Evolutionary conservation across 2,329 filamentous ascomycete species (phyloP).

Genomic region (Cadophora gregata): DNA sequence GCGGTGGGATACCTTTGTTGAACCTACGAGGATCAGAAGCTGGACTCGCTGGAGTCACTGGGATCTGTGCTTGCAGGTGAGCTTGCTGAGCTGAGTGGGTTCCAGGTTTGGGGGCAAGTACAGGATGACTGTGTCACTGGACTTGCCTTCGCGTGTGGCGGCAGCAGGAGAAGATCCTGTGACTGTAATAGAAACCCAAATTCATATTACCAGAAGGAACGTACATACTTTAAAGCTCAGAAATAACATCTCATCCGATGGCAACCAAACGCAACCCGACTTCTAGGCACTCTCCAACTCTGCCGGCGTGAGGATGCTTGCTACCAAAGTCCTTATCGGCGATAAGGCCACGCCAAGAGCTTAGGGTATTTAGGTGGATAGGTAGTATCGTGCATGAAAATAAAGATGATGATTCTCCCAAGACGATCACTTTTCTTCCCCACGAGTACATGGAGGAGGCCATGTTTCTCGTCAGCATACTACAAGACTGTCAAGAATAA

Average conservation of each 20-base stretch:
- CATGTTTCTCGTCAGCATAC: not conserved
- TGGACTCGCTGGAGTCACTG: not conserved
- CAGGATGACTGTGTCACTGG: constrained; percentile 9
- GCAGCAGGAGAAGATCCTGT: not conserved
- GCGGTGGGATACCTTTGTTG: not conserved
- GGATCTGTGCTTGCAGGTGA: not conserved
- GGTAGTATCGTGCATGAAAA: not conserved
- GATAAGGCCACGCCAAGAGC: constrained; percentile 14
- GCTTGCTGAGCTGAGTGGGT: not conserved
- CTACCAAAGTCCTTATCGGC: constrained; percentile 21
- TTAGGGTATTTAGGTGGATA: no score
- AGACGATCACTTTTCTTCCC: not conserved
- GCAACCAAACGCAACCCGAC: no score
- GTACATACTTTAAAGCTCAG: no score
- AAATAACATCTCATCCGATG: no score
- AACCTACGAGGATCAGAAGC: not conserved
- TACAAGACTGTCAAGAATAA: not conserved
- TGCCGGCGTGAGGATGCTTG: no score
- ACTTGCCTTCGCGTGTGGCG: not conserved
- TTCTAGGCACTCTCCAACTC: not conserved
- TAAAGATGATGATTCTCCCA: not conserved
- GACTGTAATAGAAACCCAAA: no score
- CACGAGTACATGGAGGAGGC: not conserved
- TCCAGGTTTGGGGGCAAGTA: no score
- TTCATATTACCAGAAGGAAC: no score